phyloP scores from a whole-genome alignment of 2,329 filamentous ascomycete genomes.

The Fusarium pseudoanthophilum region DNA sequence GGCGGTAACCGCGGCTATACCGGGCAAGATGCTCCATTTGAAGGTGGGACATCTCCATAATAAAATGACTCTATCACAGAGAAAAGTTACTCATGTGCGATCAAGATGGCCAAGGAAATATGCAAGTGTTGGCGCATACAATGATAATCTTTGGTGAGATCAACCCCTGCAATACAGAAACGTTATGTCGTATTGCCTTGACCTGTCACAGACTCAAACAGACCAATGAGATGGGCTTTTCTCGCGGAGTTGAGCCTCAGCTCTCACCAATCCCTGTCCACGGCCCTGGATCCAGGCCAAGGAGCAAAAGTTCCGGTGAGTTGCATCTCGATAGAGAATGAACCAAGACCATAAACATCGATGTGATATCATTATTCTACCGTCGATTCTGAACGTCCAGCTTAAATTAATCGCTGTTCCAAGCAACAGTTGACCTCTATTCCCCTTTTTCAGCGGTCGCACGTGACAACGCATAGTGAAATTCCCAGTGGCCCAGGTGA shows the following conservation, averaged over 20 bases:
- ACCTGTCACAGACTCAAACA: not conserved
- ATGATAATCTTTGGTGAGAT: not conserved
- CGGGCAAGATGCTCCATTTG: not conserved
- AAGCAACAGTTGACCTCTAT: not conserved
- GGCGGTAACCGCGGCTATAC: slow-evolving; percentile 11
- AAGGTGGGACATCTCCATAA: slow-evolving; percentile 17
- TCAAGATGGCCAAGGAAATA: not conserved
- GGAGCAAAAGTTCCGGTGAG: slow-evolving; percentile 28
- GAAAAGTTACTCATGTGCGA: not conserved
- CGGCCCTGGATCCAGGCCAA: not conserved
- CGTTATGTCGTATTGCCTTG: not conserved
- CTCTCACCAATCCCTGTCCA: slow-evolving; percentile 12
- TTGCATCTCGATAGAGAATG: not conserved
- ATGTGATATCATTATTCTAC: slow-evolving; percentile 14
- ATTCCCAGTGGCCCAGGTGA: slow-evolving; percentile 43
- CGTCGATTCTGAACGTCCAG: not conserved
- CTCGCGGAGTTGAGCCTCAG: slow-evolving; percentile 23
- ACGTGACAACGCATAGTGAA: slow-evolving; percentile 41
- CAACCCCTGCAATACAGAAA: slow-evolving; percentile 1
- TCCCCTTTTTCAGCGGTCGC: not conserved
- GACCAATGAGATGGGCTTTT: slow-evolving; percentile 12
- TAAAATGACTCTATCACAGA: not conserved
- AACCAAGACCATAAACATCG: not conserved
- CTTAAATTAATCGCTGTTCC: not conserved
- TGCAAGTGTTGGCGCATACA: not conserved